phyloP scores from a whole-genome alignment of 148 eudicot genomes.

The Cornus suecica region DNA sequence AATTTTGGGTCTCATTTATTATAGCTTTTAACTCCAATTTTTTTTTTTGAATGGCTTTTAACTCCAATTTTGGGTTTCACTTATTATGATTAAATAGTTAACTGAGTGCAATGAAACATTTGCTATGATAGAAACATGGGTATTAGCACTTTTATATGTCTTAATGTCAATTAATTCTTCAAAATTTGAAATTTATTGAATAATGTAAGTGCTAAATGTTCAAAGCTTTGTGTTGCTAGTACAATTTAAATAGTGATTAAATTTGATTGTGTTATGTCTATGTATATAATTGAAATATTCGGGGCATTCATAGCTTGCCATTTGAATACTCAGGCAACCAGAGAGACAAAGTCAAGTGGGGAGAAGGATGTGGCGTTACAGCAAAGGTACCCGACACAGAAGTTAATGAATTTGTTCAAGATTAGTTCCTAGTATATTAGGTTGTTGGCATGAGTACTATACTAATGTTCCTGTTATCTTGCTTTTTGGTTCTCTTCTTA shows the following conservation, averaged over 20 bases:
- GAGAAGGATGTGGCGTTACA: conserved; percentile 13
- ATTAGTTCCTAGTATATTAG: background rate
- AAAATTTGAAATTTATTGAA: background rate
- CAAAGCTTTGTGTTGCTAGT: background rate
- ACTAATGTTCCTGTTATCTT: background rate
- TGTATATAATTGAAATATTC: background rate
- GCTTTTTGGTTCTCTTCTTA: background rate
- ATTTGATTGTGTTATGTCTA: background rate
- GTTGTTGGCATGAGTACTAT: background rate
- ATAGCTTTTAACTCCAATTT: background rate
- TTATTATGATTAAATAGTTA: too few relatives aligned
- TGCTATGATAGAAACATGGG: too few relatives aligned
- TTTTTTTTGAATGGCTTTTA: background rate
- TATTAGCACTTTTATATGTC: background rate
- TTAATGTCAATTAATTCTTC: background rate
- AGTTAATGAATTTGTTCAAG: background rate
- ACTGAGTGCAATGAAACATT: too few relatives aligned
- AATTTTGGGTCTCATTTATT: background rate
- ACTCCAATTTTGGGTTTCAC: too few relatives aligned
- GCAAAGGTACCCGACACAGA: conserved; percentile 17
- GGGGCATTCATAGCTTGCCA: conserved; percentile 3
- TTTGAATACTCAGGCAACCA: conserved; percentile 31
- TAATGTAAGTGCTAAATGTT: background rate
- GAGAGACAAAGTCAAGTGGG: conserved; percentile 14
- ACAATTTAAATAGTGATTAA: background rate